Evolutionary conservation across 2,329 filamentous ascomycete species (phyloP), one percentile per base, ranked within the genome.

Genomic region (Dendrostoma leiphaemia): DNA sequence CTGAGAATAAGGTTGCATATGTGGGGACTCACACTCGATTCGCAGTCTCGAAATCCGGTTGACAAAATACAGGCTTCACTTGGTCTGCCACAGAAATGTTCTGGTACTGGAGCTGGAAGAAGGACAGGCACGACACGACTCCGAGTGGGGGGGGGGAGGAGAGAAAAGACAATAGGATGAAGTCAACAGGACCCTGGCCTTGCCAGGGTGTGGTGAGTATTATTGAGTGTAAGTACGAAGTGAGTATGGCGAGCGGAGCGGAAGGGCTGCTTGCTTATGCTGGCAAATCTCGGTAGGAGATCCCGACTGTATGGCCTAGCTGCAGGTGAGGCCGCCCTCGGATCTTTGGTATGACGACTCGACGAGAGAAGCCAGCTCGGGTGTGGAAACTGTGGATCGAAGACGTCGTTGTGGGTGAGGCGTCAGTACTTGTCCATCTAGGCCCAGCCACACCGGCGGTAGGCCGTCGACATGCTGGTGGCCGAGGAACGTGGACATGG

Each of bases 11-110:
- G 24, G 31, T 37, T 24, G 37, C 41, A 43, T 19, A 19, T 29
- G 46, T 53, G 32, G 50, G 29, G 35, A 56, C 53, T 51, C 48
- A 32, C 29, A 48, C 15, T 15, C 43, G 45, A 41, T 21, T 13
- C 48, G 23, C 53, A 29, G 26, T 45, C 38, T 15, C 24, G 41
- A 31, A 26, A 28, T 26, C n/a, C n/a, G n/a, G n/a, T n/a, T n/a
- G n/a, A n/a, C n/a, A n/a, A n/a, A 23, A 41, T 19, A 24, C 19
- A 12, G 19, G 24, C 13, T 3, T 7, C 21, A 24, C 43, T 53
- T 41, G 32, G n/a, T 40, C n/a, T n/a, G n/a, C n/a, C n/a, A n/a
- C n/a, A n/a, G n/a, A n/a, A n/a, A n/a, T n/a, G n/a, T n/a, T n/a
- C n/a, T n/a, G 34, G 34, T 15, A 15, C 6, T 15, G 34, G 34